These are phyloP conservation scores for Wickerhamomyces mucosus DNA, from an alignment of 805 yeast genomes.

Conservation along the genomic window DNA sequence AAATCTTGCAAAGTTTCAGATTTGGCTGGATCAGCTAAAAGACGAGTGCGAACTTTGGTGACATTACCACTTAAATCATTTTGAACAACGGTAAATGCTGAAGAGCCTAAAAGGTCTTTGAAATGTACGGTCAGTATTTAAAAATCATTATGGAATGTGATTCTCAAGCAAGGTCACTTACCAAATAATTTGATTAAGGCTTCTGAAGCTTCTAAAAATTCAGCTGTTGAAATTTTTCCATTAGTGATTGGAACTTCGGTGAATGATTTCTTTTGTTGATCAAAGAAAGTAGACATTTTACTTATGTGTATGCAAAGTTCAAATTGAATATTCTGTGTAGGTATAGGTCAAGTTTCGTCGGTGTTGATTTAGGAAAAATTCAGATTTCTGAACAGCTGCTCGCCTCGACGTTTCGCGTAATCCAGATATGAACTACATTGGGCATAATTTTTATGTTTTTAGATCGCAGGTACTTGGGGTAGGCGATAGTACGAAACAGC, in stretches of 20 bases:
- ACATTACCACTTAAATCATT: constrained; percentile 85
- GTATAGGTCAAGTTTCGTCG: too few relatives aligned
- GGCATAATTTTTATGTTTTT: too few relatives aligned
- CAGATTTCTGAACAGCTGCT: too few relatives aligned
- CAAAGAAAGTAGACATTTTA: constrained; percentile 72
- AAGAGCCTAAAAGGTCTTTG: constrained; percentile 62
- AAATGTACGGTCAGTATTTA: constrained; percentile 1
- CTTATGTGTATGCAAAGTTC: too few relatives aligned
- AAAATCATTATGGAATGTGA: background rate
- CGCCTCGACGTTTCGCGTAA: too few relatives aligned
- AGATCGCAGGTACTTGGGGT: too few relatives aligned
- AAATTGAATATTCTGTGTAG: too few relatives aligned
- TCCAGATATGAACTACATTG: too few relatives aligned
- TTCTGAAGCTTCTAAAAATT: constrained; percentile 76
- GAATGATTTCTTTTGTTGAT: constrained; percentile 65
- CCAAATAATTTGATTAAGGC: constrained; percentile 76
- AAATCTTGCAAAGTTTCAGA: constrained; percentile 69
- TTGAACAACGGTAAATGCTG: constrained; percentile 80
- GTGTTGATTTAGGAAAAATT: too few relatives aligned
- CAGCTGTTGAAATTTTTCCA: constrained; percentile 59
- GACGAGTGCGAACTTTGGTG: constrained; percentile 58
- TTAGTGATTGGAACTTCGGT: constrained; percentile 61
- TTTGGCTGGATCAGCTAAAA: constrained; percentile 52
- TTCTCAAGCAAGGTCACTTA: constrained; percentile 18
- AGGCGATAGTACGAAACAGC: too few relatives aligned